A percentile compares a stretch with the other conserved stretches of the same genome.
phyloP scores from a whole-genome alignment of 805 yeast genomes.

The Kuraishia cidri region DNA sequence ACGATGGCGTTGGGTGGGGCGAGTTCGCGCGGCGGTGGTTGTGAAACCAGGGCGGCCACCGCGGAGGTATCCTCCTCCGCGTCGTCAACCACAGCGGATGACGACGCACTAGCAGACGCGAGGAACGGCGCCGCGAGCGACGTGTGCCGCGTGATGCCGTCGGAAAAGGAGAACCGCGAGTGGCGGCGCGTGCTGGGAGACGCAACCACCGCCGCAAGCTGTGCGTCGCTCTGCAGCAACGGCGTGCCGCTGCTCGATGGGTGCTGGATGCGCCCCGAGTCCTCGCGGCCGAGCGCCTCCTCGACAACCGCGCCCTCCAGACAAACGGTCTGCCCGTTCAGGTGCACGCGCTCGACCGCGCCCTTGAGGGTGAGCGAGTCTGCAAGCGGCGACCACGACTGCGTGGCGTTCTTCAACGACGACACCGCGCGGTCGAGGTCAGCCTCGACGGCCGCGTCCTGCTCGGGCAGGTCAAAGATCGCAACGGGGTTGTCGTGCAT shows the following conservation, averaged over 20 bases:
- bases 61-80: constrained; percentile 29
- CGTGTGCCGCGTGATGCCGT: constrained; percentile 26
- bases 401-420: constrained; percentile 27
- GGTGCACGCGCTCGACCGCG: constrained; percentile 80
- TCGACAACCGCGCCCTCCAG: constrained; percentile 73
- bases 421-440: constrained; percentile 63
- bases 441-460: constrained; percentile 71
- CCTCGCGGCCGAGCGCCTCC: constrained; percentile 53
- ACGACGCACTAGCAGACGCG: constrained; percentile 22
- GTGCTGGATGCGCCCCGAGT: constrained; percentile 33
- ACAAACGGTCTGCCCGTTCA: constrained; percentile 71
- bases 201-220: constrained; percentile 19
- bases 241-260: constrained; percentile 17
- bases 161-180: constrained; percentile 45
- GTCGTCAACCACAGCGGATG: constrained; percentile 18
- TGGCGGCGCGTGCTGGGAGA: constrained; percentile 27
- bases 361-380: constrained; percentile 56
- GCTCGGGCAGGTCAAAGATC: constrained; percentile 78
- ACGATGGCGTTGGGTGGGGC: constrained; percentile 74
- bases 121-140: constrained; percentile 15
- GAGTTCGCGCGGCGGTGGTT: constrained; percentile 63
- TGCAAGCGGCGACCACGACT: constrained; percentile 48
- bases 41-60: constrained; percentile 66
- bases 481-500: constrained; percentile 75
- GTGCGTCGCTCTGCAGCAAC: constrained; percentile 18